Base-by-base conservation (phyloP, 2,329 filamentous ascomycete species). In the Myriosclerotinia duriaeana region DNA sequence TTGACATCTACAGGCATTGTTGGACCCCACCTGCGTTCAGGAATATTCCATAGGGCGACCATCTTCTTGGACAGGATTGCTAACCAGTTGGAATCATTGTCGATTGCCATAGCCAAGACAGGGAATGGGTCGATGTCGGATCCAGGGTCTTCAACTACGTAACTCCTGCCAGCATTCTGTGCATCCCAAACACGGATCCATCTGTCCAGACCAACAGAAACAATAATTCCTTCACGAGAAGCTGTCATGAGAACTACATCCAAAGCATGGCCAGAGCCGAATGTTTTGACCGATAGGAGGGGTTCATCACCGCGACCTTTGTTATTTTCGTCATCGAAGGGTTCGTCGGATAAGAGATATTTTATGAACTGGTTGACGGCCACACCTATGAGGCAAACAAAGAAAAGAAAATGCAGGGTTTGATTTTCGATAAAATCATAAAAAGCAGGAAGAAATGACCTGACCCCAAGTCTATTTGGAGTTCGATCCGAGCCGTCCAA, bases 351-450 rank as follows among this genome's bases (percentile, higher is more conserved):
- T 0, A 94, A 79, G 7, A 94, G 80, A 72, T 90, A 91, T 69
- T 88, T 91, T 80, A 91, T 91, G 9, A 93, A 80, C 9, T 93
- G 78, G 2, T 87, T 86, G 36, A 93, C 84, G 22, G 85, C 84
- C 11, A 87, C 87, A 20, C 89, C 80, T 3, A 87, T 77, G 30
- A 90, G 82, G 0, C 91, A 76, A 4, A 91, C 79, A 15, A 86
- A 84, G 9, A 91, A 79, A 7, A 88, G 72, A 66, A 91, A 91
- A 1, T 84, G 83, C 2, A 77, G 78, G 3, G 83, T 77, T 66
- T 88, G 84, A 68, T 88, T 81, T 58, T 84, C 81, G 53, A 87
- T 81, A 71, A 93, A 90, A 74, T 93, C 90, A 71, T 90, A 89
- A 15, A 85, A 80, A 2, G 84, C 83, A 0, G 85, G 83, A 6